A percentile compares a stretch with the other conserved stretches of the same genome.
Conservation (phyloP, 2,329 filamentous ascomycete species). For the Neonectria magnoliae region DNA sequence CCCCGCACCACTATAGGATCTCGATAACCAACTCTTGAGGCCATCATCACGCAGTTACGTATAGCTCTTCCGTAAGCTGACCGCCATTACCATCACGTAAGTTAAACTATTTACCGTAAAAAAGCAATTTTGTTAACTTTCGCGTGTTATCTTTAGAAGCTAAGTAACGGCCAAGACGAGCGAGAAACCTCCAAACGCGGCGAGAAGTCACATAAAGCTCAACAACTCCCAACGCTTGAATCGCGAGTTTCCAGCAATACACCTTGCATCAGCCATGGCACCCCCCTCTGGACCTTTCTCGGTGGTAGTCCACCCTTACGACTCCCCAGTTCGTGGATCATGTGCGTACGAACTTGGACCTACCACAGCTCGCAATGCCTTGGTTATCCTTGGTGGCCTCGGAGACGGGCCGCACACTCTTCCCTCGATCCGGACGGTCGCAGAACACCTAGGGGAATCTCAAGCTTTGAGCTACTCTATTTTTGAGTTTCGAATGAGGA, state of each 20-base stretch:
- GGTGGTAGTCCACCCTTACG: constrained; percentile 58
- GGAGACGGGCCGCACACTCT: constrained; percentile 75
- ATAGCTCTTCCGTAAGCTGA: not conserved
- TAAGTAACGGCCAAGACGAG: not conserved
- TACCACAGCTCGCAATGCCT: constrained; percentile 60
- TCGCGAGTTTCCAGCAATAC: not conserved
- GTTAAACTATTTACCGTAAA: not conserved
- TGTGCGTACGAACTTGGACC: constrained; percentile 61
- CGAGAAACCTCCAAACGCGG: not conserved
- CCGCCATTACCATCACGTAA: not conserved
- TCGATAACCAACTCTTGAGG: not conserved
- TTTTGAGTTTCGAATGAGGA: constrained; percentile 66
- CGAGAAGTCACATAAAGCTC: constrained; percentile 3
- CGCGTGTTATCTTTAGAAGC: no score
- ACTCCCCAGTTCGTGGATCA: constrained; percentile 51
- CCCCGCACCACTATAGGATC: not conserved
- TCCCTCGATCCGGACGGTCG: constrained; percentile 62
- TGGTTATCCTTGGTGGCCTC: constrained; percentile 77
- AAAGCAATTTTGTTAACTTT: not conserved
- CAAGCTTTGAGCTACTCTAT: constrained; percentile 59
- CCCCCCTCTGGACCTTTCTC: constrained; percentile 48
- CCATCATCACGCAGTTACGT: not conserved
- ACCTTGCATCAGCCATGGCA: constrained; percentile 35
- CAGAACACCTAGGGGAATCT: constrained; percentile 52
- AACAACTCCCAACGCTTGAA: not conserved